These are phyloP conservation scores for Fusarium miscanthi DNA, from an alignment of 2,329 filamentous ascomycete genomes.

Conservation along the genomic window DNA sequence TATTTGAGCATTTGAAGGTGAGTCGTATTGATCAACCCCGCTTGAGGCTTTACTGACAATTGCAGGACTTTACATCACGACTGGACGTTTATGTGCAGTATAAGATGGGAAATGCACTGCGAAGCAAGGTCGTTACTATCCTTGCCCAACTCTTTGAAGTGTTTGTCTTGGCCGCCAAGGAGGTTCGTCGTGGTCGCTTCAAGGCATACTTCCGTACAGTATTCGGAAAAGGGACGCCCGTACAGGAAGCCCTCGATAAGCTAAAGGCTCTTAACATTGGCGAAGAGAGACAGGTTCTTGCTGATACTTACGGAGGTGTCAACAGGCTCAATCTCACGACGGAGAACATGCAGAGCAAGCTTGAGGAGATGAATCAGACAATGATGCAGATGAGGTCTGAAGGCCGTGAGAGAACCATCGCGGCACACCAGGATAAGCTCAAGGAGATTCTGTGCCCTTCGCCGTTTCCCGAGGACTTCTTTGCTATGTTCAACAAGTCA, in stretches of 20 bases:
- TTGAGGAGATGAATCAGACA: constrained; percentile 51
- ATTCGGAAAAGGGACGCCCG: constrained; percentile 53
- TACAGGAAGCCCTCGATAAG: constrained; percentile 53
- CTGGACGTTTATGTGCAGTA: constrained; percentile 55
- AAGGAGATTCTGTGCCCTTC: constrained; percentile 56
- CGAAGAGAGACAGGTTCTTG: constrained; percentile 57
- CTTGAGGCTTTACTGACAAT: constrained; percentile 9
- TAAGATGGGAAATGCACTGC: constrained; percentile 52
- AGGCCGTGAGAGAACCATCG: constrained; percentile 48
- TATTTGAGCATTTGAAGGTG: constrained; percentile 56
- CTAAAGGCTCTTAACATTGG: constrained; percentile 55
- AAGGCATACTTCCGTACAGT: constrained; percentile 56
- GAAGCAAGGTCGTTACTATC: constrained; percentile 55
- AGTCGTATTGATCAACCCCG: constrained; percentile 27
- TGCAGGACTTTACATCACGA: constrained; percentile 56
- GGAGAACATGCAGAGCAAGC: constrained; percentile 50
- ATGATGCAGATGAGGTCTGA: constrained; percentile 51
- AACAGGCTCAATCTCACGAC: constrained; percentile 51
- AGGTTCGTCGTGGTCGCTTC: constrained; percentile 55
- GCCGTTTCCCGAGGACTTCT: constrained; percentile 56
- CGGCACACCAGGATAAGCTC: constrained; percentile 51
- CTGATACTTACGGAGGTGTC: constrained; percentile 56
- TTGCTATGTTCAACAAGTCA: constrained; percentile 54
- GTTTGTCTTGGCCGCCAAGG: constrained; percentile 56
- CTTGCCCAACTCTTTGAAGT: constrained; percentile 58